Percentiles rank a stretch among this genome's conserved stretches.
Conservation (phyloP, 805 yeast species). For the Wickerhamiella sergipiensis region DNA sequence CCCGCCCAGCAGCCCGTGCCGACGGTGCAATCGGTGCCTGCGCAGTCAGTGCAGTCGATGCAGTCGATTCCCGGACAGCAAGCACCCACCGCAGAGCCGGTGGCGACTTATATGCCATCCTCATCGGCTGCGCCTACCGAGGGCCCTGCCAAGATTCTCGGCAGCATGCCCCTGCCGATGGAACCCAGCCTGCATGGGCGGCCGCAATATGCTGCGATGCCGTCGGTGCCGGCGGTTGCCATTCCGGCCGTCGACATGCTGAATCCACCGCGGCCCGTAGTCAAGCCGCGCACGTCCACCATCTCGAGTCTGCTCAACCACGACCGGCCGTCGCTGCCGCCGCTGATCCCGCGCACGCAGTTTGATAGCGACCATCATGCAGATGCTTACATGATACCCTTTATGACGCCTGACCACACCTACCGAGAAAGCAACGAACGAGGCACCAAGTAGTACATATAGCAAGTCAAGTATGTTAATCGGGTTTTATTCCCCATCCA, state of each 20-base stretch:
- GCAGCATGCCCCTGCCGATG: not conserved
- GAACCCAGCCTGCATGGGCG: not conserved
- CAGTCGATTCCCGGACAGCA: no score
- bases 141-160: not conserved
- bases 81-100: not conserved
- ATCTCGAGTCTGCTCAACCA: slow-evolving; percentile 5
- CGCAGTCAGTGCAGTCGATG: no score
- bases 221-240: not conserved
- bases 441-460: not conserved
- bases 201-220: not conserved
- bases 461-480: no score
- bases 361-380: slow-evolving; percentile 6
- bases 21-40: no score
- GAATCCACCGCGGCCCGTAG: slow-evolving; percentile 8
- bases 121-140: not conserved
- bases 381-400: slow-evolving; percentile 1
- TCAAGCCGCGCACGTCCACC: slow-evolving; percentile 7
- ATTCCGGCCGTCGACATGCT: not conserved
- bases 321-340: slow-evolving; percentile 7
- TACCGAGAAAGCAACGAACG: slow-evolving; percentile 17
- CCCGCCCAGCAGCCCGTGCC: no score
- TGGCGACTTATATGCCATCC: not conserved
- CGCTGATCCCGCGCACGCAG: slow-evolving; percentile 5
- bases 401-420: slow-evolving; percentile 2
- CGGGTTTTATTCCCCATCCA: not conserved